Percentiles rank a stretch among this genome's conserved stretches.
phyloP scores from a whole-genome alignment of 2,329 filamentous ascomycete genomes.

The Fusarium paranaense region DNA sequence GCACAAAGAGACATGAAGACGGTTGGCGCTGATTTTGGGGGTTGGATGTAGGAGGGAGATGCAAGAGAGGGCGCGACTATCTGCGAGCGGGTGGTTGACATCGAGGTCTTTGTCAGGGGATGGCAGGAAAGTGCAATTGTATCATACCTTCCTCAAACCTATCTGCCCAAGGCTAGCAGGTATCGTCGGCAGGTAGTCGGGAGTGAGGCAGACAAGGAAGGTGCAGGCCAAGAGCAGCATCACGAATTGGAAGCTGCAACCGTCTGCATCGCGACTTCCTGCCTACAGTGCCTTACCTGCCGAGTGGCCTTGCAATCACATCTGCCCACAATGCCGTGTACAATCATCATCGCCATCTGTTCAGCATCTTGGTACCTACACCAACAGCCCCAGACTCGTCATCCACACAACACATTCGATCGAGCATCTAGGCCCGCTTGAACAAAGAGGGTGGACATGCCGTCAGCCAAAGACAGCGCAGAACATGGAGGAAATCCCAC shows the following conservation, averaged over 20 bases:
- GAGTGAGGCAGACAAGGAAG: conserved; percentile 5
- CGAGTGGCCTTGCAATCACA: neutral
- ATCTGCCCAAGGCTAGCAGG: conserved; percentile 3
- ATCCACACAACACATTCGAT: conserved; percentile 8
- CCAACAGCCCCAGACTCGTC: neutral
- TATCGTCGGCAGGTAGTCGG: neutral
- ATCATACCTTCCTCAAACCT: neutral
- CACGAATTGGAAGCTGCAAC: conserved; percentile 12
- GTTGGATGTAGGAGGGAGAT: conserved; percentile 21
- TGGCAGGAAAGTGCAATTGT: conserved; percentile 11
- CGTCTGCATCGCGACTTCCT: neutral
- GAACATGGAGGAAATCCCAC: conserved; percentile 2
- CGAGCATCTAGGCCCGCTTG: neutral
- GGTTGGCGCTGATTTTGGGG: conserved; percentile 8
- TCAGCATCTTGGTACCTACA: neutral
- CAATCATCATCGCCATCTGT: neutral
- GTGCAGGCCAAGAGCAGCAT: conserved; percentile 1
- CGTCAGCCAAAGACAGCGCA: conserved; percentile 4
- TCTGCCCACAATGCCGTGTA: neutral
- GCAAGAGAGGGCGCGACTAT: conserved; percentile 9
- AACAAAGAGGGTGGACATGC: conserved; percentile 17
- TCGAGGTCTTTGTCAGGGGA: conserved; percentile 21
- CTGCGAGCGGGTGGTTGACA: conserved; percentile 10
- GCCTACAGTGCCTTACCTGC: conserved; percentile 3
- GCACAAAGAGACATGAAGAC: conserved; percentile 36